Base-by-base conservation (phyloP, 2,329 filamentous ascomycete genomes). In the Colletotrichum agaves region DNA sequence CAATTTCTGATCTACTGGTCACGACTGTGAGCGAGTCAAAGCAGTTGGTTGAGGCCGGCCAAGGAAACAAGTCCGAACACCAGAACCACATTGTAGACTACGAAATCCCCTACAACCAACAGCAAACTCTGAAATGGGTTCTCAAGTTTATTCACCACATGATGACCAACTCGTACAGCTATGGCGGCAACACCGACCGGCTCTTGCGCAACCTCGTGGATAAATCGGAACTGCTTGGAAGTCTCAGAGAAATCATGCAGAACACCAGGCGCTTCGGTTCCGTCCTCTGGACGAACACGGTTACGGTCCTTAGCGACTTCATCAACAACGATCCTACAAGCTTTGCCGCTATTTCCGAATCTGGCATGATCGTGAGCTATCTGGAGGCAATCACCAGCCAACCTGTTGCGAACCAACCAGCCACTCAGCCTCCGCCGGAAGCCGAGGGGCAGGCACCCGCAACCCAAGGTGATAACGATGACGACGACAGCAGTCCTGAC, bases 271-370 rank as follows among this genome's bases (percentile, higher is more conserved):
- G 90, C 41, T 99, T 94, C 76, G 96, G 96, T 12, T 96, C 95
- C 2, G 91, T 96, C 67, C 93, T 98, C 5, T 99, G 96, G 96
- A 97, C 94, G 55, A 94, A 94, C 76, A 92, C 94, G 6, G 93
- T 97, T 69, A 94, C 91, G 61, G 95, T 98, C 63, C 83, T 99
- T 57, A 96, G 93, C 75, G 95, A 93, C 73, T 99, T 99, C 78
- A 97, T 99, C 74, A 97, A 99, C 80, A 98, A 98, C 75, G 96
- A 99, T 75, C 96, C 96, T 0, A 99, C 96, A 0, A 99, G 96
- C 78, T 99, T 97, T 77, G 91, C 93, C 31, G 93, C 97, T 23
- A 96, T 99, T 71, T 93, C 93, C 13, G 96, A 99, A 80, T 95
- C 96, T 57, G 94, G 94, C 21, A 86, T 99, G 73, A 94, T 96